Conservation (phyloP, 768 basidiomycete genomes). For the Tylopilus sp. region DNA sequence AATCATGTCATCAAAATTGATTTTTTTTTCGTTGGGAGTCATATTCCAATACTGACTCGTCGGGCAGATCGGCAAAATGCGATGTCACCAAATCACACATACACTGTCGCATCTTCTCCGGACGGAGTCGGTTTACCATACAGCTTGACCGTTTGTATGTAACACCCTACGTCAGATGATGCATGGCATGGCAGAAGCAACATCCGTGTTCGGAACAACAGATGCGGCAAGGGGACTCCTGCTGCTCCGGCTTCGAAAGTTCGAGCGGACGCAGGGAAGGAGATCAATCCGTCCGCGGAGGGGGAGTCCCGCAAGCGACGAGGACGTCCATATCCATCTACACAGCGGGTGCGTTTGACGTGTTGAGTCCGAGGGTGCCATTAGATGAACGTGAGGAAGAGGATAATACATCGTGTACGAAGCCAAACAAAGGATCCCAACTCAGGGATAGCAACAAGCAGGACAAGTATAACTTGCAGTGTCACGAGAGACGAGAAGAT, state of each 20-base stretch:
- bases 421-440: constrained; percentile 13
- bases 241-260: constrained; percentile 12
- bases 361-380: constrained; percentile 11
- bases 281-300: constrained; percentile 26
- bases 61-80: background rate
- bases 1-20: background rate
- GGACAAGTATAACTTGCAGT: constrained; percentile 15
- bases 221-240: constrained; percentile 2
- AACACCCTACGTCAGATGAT: background rate
- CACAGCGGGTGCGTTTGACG: constrained; percentile 4
- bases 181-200: constrained; percentile 5
- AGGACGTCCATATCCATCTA: constrained; percentile 6
- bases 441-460: constrained; percentile 21
- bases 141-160: background rate
- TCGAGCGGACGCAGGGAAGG: constrained; percentile 2
- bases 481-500: constrained; percentile 22
- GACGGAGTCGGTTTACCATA: background rate
- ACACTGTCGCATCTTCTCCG: background rate
- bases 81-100: background rate
- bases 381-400: constrained; percentile 21
- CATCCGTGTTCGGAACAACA: constrained; percentile 3
- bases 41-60: too few species aligned
- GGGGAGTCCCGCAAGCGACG: constrained; percentile 10
- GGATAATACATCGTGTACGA: constrained; percentile 12
- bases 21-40: background rate